phyloP scores from a whole-genome alignment of 768 basidiomycete species.

The Baorangia bicolor region DNA sequence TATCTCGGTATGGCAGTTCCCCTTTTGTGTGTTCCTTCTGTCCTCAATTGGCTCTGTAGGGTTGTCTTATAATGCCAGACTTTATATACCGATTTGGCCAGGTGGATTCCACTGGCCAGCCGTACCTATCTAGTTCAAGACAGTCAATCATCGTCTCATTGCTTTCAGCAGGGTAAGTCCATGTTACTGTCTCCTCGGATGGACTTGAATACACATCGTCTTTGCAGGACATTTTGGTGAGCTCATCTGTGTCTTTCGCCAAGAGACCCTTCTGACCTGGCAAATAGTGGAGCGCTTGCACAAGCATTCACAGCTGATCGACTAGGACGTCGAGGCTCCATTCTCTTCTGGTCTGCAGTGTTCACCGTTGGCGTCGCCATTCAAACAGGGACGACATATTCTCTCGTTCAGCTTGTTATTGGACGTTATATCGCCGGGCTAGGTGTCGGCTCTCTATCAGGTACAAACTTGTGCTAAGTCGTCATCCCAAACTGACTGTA shows the following conservation, averaged over 20 bases:
- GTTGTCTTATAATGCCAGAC: conserved; percentile 79
- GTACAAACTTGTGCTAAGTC: conserved; percentile 32
- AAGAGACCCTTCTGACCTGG: neutral
- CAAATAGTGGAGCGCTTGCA: conserved; percentile 53
- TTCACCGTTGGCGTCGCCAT: conserved; percentile 70
- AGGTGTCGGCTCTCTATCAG: conserved; percentile 73
- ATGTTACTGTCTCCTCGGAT: neutral
- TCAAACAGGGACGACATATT: conserved; percentile 62
- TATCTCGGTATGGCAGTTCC: conserved; percentile 51
- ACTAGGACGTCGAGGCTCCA: conserved; percentile 69
- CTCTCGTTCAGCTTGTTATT: conserved; percentile 64
- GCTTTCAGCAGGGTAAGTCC: conserved; percentile 62
- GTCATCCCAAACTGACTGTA: neutral
- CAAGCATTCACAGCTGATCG: conserved; percentile 77
- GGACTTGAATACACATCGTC: neutral
- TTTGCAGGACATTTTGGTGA: conserved; percentile 50
- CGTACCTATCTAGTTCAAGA: conserved; percentile 56
- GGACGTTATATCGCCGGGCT: conserved; percentile 77
- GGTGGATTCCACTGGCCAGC: conserved; percentile 43
- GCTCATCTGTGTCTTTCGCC: conserved; percentile 10
- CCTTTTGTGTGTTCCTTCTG: neutral
- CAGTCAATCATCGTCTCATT: conserved; percentile 80
- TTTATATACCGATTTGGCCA: conserved; percentile 70
- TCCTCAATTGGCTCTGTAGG: conserved; percentile 36
- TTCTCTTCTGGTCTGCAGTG: conserved; percentile 72